Evolutionary conservation across 495 filamentous ascomycete species (phyloP), one percentile per base, ranked within the genome.

Genomic region (Clavariopsis aquatica): DNA sequence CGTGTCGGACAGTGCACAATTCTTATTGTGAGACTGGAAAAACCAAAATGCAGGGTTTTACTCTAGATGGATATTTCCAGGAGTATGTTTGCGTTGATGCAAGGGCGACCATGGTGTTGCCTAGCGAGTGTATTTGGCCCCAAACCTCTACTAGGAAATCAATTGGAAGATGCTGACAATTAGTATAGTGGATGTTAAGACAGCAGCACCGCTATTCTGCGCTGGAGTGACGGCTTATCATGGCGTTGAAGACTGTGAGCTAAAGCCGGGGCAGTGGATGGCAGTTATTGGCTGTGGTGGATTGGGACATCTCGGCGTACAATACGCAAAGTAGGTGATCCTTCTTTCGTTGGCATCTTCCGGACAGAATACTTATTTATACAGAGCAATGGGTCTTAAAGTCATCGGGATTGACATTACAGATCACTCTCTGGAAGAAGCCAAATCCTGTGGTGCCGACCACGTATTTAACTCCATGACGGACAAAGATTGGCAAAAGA

Each of bases 351-450:
- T n/a, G n/a, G n/a, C n/a, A 34, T 4, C 24, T 41, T 23, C 10
- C 53, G 15, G 1, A 19, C 45, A 17, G 8, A 26, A 36, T 36
- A 64, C 60, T 57, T 8, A 56, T 43, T 5, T 28, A 13, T 2
- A 1, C 46, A 68, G 65, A 52, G 70, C 70, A 9, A 67, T 68
- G 60, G 70, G 70, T 12, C 61, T 62, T 23, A 72, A 72, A 29
- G 71, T 74, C 36, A 68, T 71, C 57, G 74, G 72, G 20, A 64
- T 74, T 8, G 75, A 77, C 34, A 62, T 77, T 34, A 62, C 57
- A 6, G 62, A 66, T 34, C 54, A 65, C 7, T 60, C 62, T 0
- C 60, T 74, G 13, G 66, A 69, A 19, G 69, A 67, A 19, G 72
- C 72, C 0, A 74, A 64, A 49, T 57, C 61, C 5, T 66, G 47